Conservation (phyloP, 352 stramenopile species). For the Globisporangium cystogenes region DNA sequence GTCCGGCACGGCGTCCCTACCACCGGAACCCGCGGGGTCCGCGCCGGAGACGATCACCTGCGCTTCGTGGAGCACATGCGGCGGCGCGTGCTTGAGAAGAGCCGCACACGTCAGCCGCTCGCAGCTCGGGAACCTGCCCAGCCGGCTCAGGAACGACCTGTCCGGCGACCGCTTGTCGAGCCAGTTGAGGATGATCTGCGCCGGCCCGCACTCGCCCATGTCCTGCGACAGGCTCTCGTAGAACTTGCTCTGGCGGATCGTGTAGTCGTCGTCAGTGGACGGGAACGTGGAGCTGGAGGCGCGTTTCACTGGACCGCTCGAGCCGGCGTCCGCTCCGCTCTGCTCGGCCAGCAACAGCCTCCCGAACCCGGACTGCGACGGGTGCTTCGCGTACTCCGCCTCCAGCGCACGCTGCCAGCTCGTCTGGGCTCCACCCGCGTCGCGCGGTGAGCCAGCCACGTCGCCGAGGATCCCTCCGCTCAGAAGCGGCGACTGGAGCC, state of each 20-base stretch:
- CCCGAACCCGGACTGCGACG: conserved; percentile 8
- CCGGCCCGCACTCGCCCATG: conserved; percentile 48
- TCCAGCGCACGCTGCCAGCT: conserved; percentile 12
- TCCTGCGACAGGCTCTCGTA: conserved; percentile 50
- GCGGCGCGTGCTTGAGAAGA: conserved; percentile 75
- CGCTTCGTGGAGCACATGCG: conserved; percentile 70
- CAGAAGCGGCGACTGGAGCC: conserved; percentile 76
- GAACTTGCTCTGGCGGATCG: conserved; percentile 41
- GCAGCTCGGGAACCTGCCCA: conserved; percentile 66
- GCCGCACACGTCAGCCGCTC: conserved; percentile 69
- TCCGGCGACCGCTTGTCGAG: conserved; percentile 71
- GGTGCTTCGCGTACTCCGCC: conserved; percentile 9
- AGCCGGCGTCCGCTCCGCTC: not conserved
- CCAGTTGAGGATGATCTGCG: conserved; percentile 65
- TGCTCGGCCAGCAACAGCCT: conserved; percentile 1
- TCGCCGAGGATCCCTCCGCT: conserved; percentile 51
- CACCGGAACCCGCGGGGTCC: conserved; percentile 8
- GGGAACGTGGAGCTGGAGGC: not conserved
- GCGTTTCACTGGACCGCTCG: conserved; percentile 2
- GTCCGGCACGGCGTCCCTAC: conserved; percentile 20
- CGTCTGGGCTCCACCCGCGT: not conserved
- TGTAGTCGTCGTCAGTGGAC: conserved; percentile 8
- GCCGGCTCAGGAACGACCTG: conserved; percentile 67
- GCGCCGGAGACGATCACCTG: conserved; percentile 63
- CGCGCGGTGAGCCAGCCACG: conserved; percentile 1